Base-by-base conservation (phyloP, 805 yeast species). In the Saccharomycopsis schoenii region DNA sequence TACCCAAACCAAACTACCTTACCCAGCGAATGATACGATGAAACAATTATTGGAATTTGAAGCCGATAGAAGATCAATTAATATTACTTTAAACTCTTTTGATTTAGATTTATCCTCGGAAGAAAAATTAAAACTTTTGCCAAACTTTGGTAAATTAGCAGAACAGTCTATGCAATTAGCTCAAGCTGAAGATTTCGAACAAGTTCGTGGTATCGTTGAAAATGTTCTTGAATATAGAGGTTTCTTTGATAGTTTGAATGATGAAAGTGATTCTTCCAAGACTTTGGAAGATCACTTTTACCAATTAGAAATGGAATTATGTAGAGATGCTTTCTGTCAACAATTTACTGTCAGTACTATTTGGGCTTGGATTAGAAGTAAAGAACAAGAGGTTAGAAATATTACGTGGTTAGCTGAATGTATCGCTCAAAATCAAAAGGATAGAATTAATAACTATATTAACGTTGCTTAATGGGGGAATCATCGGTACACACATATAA, bases 331-430 rank as follows among this genome's bases (percentile, higher is more conserved):
- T 0, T 91, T 94, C 74, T 92, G 99, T 40, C 99, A 94, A 75
- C 98, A 93, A 73, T 94, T 94, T 74, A 84, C 97, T 17, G 82
- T 88, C 68, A 82, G 91, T 43, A 87, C 97, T 1, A 79, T 94
- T 61, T 94, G 97, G 94, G 97, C 97, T 6, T 94, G 97, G 96
- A 82, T 96, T 71, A 88, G 90, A 74, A 86, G 97, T 17, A 88
- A 88, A 70, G 99, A 94, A 74, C 99, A 96, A 75, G 99, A 94
- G 74, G 84, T 96, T 62, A 83, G 99, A 74, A 94, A 94, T 73
- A 87, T 94, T 66, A 90, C 98, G n/a, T 94, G 99, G 99, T 93
- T 94, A 61, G 97, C 98, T 57, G 99, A 94, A 77, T 94, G 99
- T 78, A 94, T 94, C 76, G 97, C 98, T 39, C 99, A 96, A 74